Conservation (phyloP, 2,329 filamentous ascomycete species). For the Trichoderma atroviride region DNA sequence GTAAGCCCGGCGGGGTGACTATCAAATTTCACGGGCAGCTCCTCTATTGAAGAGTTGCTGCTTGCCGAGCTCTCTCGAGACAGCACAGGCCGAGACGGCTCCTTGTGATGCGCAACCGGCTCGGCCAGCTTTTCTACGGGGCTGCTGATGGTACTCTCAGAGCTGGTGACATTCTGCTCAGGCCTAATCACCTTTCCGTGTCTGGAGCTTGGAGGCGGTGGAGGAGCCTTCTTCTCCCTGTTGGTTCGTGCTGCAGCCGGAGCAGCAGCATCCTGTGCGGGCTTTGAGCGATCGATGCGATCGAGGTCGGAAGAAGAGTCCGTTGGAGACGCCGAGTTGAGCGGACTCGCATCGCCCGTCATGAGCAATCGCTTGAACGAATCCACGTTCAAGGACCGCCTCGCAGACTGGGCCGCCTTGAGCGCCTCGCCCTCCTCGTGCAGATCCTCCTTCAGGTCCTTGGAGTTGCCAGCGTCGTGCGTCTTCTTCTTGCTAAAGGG, state of each 20-base stretch:
- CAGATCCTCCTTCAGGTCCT: slow-evolving; percentile 38
- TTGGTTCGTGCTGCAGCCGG: background rate
- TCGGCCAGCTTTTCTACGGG: slow-evolving; percentile 27
- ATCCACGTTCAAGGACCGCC: slow-evolving; percentile 69
- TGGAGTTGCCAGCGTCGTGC: slow-evolving; percentile 47
- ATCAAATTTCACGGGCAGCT: background rate
- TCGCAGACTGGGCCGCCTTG: slow-evolving; percentile 40
- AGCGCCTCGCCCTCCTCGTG: slow-evolving; percentile 39
- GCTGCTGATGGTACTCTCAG: slow-evolving; percentile 33
- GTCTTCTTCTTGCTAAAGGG: slow-evolving; percentile 61
- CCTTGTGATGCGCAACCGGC: slow-evolving; percentile 19
- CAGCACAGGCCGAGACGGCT: background rate
- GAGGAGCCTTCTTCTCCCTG: slow-evolving; percentile 63
- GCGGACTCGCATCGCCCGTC: slow-evolving; percentile 63
- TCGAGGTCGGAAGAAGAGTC: slow-evolving; percentile 23
- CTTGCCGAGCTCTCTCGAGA: slow-evolving; percentile 7
- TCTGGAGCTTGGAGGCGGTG: slow-evolving; percentile 72
- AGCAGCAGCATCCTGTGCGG: background rate
- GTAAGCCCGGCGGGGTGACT: slow-evolving; percentile 1
- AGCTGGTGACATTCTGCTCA: background rate
- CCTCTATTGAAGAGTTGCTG: slow-evolving; percentile 1
- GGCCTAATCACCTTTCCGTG: slow-evolving; percentile 73
- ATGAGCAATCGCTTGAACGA: slow-evolving; percentile 76
- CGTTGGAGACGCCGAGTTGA: slow-evolving; percentile 19
- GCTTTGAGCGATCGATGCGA: background rate